These are phyloP conservation scores for Diplotaxis tenuifolia DNA, from an alignment of 345 rosid species.

Conservation along the genomic window DNA sequence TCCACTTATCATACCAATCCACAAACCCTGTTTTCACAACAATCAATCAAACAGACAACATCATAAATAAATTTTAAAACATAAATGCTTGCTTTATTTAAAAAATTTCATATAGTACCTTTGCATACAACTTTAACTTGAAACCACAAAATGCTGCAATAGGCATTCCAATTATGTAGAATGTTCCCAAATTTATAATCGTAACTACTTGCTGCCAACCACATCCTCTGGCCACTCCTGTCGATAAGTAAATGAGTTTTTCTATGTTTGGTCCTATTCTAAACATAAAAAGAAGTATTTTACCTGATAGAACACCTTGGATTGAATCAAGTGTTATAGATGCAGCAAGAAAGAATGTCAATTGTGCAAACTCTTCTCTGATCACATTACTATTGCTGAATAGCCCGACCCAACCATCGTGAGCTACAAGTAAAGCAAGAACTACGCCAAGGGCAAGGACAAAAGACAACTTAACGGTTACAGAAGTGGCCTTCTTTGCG, in stretches of 20 bases:
- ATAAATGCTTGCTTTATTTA: background rate
- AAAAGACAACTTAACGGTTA: constrained; percentile 51
- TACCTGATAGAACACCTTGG: constrained; percentile 70
- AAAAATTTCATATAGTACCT: constrained; percentile 35
- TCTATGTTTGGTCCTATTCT: background rate
- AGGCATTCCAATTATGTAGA: constrained; percentile 52
- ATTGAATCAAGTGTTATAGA: constrained; percentile 57
- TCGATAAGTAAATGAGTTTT: background rate
- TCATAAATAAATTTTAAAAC: background rate
- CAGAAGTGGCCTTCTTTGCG: constrained; percentile 53
- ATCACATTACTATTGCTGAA: constrained; percentile 48
- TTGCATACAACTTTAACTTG: constrained; percentile 45
- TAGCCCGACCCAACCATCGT: constrained; percentile 57
- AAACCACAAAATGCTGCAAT: constrained; percentile 51
- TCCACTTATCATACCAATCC: constrained; percentile 73
- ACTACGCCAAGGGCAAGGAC: constrained; percentile 51
- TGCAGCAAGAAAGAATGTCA: constrained; percentile 54
- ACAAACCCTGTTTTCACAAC: constrained; percentile 53
- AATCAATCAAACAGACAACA: background rate
- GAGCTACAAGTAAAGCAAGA: constrained; percentile 46
- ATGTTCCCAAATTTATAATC: constrained; percentile 48
- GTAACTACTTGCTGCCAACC: constrained; percentile 72
- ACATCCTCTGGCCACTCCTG: constrained; percentile 74
- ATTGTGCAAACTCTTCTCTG: constrained; percentile 44
- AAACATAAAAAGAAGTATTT: background rate